Conservation (phyloP, 1,284 basidiomycete species). For the Irpex sp. region DNA sequence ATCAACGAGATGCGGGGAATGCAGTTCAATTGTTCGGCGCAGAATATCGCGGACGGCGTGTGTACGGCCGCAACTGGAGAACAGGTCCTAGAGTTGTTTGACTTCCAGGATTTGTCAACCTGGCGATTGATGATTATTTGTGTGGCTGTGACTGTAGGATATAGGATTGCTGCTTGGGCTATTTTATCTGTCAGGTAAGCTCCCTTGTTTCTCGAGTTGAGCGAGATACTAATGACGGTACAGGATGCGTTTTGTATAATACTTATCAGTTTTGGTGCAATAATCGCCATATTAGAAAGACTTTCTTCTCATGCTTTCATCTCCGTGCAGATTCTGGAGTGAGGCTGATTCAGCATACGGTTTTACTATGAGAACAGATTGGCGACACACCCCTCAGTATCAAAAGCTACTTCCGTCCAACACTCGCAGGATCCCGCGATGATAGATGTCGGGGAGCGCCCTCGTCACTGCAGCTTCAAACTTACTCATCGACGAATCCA, state of each 20-base stretch:
- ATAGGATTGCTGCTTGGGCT: conserved; percentile 9
- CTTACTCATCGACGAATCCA: not conserved
- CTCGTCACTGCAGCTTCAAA: not conserved
- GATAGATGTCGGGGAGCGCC: not conserved
- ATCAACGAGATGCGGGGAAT: conserved; percentile 13
- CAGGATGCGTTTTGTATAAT: not conserved
- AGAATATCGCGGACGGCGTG: conserved; percentile 9
- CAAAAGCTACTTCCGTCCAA: not conserved
- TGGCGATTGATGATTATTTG: conserved; percentile 4
- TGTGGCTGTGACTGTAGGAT: conserved; percentile 9
- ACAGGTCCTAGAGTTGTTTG: conserved; percentile 15
- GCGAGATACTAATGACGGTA: not conserved
- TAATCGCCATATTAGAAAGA: no score
- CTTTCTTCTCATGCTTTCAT: no score
- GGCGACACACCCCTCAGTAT: no score
- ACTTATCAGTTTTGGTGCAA: not conserved
- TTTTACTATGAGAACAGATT: no score
- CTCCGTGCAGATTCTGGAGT: no score
- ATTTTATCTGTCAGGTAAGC: conserved; percentile 2
- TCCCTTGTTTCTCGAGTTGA: not conserved
- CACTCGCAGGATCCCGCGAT: not conserved
- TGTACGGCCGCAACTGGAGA: conserved; percentile 13
- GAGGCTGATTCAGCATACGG: no score
- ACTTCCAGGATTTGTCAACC: conserved; percentile 3
- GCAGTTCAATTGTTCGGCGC: conserved; percentile 11